Evolutionary conservation across 148 eudicot species (phyloP).

Genomic region (Drosera capensis): DNA sequence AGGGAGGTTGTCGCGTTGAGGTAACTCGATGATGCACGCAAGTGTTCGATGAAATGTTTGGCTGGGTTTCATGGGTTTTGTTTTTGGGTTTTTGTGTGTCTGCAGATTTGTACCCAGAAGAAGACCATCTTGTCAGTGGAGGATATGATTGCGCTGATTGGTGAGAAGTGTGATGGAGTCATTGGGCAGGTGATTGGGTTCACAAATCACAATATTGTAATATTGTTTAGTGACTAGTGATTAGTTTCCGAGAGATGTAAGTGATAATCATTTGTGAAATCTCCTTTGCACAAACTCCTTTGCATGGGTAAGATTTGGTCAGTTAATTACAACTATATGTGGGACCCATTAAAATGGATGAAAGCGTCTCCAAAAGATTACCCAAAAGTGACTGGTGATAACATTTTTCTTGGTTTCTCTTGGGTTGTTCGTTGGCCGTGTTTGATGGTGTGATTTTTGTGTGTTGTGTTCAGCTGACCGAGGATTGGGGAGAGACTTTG

Average conservation of each 20-base stretch:
- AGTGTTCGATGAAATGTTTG: not conserved
- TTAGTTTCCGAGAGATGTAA: not conserved
- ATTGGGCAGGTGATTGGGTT: conserved; percentile 63
- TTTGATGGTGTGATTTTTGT: not conserved
- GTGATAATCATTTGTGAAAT: too few relatives aligned
- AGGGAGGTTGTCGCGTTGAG: conserved; percentile 90
- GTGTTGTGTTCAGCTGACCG: conserved; percentile 54
- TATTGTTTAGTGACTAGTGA: not conserved
- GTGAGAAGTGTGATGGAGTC: conserved; percentile 90
- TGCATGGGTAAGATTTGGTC: not conserved
- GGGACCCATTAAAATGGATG: not conserved
- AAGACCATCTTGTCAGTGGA: conserved; percentile 88
- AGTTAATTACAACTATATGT: not conserved
- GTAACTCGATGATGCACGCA: conserved; percentile 13
- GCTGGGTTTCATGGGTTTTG: not conserved
- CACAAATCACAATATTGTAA: too few relatives aligned
- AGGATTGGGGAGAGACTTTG: conserved; percentile 95
- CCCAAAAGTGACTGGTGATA: not conserved
- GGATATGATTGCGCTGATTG: conserved; percentile 85
- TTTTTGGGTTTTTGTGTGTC: conserved; percentile 1
- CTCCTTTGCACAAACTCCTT: too few relatives aligned
- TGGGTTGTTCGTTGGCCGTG: not conserved
- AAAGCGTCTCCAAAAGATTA: not conserved
- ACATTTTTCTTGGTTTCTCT: not conserved
- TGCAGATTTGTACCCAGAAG: conserved; percentile 88